Evolutionary conservation across 1,284 basidiomycete species (phyloP).

Genomic region (Leccinum fuscescens): DNA sequence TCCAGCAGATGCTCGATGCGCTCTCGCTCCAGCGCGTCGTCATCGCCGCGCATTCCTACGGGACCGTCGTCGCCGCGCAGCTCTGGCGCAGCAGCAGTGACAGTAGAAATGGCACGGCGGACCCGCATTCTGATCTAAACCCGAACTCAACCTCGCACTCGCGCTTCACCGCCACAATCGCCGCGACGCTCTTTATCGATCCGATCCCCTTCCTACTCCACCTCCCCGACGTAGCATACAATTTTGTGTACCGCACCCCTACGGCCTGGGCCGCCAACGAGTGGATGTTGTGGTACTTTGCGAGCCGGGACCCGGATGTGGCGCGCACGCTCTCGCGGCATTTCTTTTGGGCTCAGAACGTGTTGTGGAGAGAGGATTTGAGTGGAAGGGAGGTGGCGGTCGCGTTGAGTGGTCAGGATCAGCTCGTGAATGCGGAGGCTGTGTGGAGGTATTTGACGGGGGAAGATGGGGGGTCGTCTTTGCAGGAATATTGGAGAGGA

Average conservation of each 20-base stretch:
- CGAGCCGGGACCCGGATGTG: slow-evolving; percentile 60
- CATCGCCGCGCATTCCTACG: slow-evolving; percentile 59
- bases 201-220: slow-evolving; percentile 65
- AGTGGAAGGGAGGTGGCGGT: slow-evolving; percentile 37
- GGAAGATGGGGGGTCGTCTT: slow-evolving; percentile 28
- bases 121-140: background rate
- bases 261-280: slow-evolving; percentile 45
- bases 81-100: slow-evolving; percentile 36
- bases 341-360: slow-evolving; percentile 65
- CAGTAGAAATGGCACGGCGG: background rate
- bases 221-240: slow-evolving; percentile 57
- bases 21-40: slow-evolving; percentile 44
- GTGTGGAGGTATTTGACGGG: slow-evolving; percentile 55
- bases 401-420: slow-evolving; percentile 53
- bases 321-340: slow-evolving; percentile 54
- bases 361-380: slow-evolving; percentile 61
- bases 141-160: background rate
- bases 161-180: slow-evolving; percentile 33
- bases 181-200: slow-evolving; percentile 52
- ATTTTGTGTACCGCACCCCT: slow-evolving; percentile 63
- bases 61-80: slow-evolving; percentile 55
- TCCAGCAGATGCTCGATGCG: slow-evolving; percentile 42
- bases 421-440: slow-evolving; percentile 51
- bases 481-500: slow-evolving; percentile 34
- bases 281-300: slow-evolving; percentile 69